Conservation (phyloP, 148 eudicot species). For the Amaranthus cruentus region DNA sequence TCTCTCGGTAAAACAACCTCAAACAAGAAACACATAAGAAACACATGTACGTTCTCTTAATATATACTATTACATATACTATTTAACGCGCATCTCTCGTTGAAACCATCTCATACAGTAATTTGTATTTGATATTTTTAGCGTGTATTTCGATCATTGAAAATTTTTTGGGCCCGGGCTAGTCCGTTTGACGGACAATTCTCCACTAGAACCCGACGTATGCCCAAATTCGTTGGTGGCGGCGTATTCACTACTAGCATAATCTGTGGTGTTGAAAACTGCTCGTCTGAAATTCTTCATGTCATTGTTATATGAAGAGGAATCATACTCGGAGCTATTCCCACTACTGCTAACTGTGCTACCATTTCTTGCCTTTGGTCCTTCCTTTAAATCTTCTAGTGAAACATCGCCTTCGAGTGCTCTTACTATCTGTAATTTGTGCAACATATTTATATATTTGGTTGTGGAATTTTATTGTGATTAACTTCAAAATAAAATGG, state of each 20-base stretch:
- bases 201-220: slow-evolving; percentile 25
- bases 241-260: slow-evolving; percentile 50
- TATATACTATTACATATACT: no score
- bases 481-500: no score
- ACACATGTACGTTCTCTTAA: no score
- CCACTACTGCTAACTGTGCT: slow-evolving; percentile 26
- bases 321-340: slow-evolving; percentile 39
- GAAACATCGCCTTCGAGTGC: slow-evolving; percentile 76
- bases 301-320: slow-evolving; percentile 26
- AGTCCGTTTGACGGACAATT: slow-evolving; percentile 12
- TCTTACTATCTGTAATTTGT: slow-evolving; percentile 54
- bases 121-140: no score
- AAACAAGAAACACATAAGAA: no score
- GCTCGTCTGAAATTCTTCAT: slow-evolving; percentile 29
- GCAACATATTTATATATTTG: no score
- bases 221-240: slow-evolving; percentile 30
- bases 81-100: no score
- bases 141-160: no score
- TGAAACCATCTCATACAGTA: no score
- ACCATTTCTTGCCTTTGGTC: slow-evolving; percentile 11
- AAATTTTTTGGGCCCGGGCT: slow-evolving; percentile 6
- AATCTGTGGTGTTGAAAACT: slow-evolving; percentile 44
- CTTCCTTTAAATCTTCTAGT: slow-evolving; percentile 52
- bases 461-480: not conserved
- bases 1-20: no score